Conservation (phyloP, 1,284 basidiomycete species). For the Coriolopsis trogii region DNA sequence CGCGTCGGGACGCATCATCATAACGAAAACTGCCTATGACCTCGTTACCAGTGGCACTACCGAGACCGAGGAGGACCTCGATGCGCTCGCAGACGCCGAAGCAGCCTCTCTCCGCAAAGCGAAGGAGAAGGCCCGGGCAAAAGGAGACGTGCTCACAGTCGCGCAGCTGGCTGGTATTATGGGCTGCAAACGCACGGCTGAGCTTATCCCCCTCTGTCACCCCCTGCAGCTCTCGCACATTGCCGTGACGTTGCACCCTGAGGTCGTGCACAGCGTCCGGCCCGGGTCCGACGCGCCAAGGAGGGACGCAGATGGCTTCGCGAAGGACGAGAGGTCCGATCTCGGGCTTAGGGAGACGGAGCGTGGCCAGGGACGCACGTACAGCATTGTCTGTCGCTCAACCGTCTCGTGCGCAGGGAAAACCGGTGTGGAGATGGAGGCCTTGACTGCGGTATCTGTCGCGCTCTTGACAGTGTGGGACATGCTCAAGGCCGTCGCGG, state of each 20-base stretch:
- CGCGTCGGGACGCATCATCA: constrained; percentile 78
- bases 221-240: constrained; percentile 75
- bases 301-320: constrained; percentile 2
- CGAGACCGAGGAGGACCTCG: neutral
- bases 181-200: constrained; percentile 82
- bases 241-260: constrained; percentile 59
- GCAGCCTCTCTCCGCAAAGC: constrained; percentile 33
- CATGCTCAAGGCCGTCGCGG: constrained; percentile 89
- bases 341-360: constrained; percentile 18
- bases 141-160: constrained; percentile 79
- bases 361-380: constrained; percentile 23
- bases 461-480: constrained; percentile 88
- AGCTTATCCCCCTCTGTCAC: constrained; percentile 87
- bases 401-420: constrained; percentile 76
- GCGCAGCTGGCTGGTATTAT: constrained; percentile 88
- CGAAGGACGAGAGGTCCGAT: constrained; percentile 21
- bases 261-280: constrained; percentile 31
- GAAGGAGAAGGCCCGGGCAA: constrained; percentile 54
- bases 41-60: constrained; percentile 48
- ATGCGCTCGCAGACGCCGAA: constrained; percentile 29
- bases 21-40: constrained; percentile 66
- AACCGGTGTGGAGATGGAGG: constrained; percentile 95
- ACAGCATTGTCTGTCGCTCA: constrained; percentile 66
- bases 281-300: constrained; percentile 17
- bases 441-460: constrained; percentile 82